These are phyloP conservation scores for Phytophthora ramorum DNA, from an alignment of 352 stramenopile genomes.

Conservation along the genomic window DNA sequence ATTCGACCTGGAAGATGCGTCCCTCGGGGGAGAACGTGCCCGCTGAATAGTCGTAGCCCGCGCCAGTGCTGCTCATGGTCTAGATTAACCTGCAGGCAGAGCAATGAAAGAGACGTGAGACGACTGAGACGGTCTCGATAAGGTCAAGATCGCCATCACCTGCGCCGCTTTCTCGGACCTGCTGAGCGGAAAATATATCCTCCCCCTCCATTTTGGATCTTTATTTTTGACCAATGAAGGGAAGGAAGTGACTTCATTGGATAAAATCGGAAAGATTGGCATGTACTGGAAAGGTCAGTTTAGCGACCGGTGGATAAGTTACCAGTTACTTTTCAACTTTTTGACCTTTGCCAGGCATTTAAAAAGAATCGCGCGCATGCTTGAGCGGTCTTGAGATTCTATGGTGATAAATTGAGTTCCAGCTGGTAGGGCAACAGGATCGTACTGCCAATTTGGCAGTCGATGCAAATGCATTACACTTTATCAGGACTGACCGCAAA, in stretches of 20 bases:
- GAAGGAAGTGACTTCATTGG: background rate
- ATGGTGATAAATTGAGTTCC: too few species aligned
- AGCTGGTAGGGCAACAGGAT: too few species aligned
- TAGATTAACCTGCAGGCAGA: slow-evolving; percentile 4
- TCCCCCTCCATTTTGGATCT: slow-evolving; percentile 13
- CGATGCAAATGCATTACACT: too few species aligned
- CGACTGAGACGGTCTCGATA: background rate
- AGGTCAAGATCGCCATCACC: slow-evolving; percentile 30
- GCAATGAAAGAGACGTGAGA: background rate
- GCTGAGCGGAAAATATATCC: slow-evolving; percentile 36
- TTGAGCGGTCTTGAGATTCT: too few species aligned
- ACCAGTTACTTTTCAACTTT: too few species aligned
- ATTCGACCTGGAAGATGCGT: slow-evolving; percentile 99
- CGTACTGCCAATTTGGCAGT: too few species aligned
- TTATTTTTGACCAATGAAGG: slow-evolving; percentile 6
- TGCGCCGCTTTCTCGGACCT: slow-evolving; percentile 21
- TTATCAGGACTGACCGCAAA: too few species aligned
- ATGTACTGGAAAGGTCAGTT: slow-evolving; percentile 2
- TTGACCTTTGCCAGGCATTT: too few species aligned
- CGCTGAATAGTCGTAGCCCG: slow-evolving; percentile 89
- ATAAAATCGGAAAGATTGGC: background rate
- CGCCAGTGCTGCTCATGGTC: slow-evolving; percentile 85
- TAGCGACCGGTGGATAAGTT: background rate
- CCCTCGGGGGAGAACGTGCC: slow-evolving; percentile 98
- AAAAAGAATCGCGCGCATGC: too few species aligned